Evolutionary conservation across 768 basidiomycete genomes (phyloP), one percentile per base, ranked within the genome.

Genomic region (Suillus weaverae): DNA sequence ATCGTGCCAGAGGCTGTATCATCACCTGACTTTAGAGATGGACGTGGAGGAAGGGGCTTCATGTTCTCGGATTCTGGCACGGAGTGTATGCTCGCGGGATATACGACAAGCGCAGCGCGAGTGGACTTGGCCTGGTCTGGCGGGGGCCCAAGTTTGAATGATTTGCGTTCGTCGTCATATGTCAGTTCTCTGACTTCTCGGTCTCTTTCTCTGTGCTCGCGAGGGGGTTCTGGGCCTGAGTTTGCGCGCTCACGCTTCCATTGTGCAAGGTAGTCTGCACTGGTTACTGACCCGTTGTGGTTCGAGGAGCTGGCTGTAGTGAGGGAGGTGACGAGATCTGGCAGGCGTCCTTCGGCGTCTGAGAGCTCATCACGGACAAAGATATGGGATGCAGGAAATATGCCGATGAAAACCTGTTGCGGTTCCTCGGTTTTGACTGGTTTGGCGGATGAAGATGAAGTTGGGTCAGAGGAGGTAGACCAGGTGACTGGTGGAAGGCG

Each of bases 21-120:
- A 73, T 97, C 97, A 43, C 94, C 94, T 11, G 94, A 93, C 67
- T 95, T 96, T 56, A 98, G 84, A n/a, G 91, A 93, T 7, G 97
- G 97, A 51, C 97, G 86, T 4, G 94, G 95, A 10, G 94, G 95
- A 6, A 90, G 80, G 2, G 89, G 90, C 73, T 94, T 92, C 69
- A 84, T 72, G 18, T 85, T 77, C 55, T 87, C 86, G 36, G 87
- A 87, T 13, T 88, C 88, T 0, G 87, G 88, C 5, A 84, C 83
- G 1, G 92, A 92, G 54, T 89, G 88, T n/a, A 92, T 73, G 75
- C 90, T 92, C 32, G 88, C 81, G 48, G 90, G 83, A 73, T 92
- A 91, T 0, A 92, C 88, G 3, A 89, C 85, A 20, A 91, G 76
- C 13, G 87, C 89, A 14, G 89, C 87, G 65, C 91, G 85, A 48